Base-by-base conservation (phyloP, 108 stramenopile species). In the Discostella stelligeroides region DNA sequence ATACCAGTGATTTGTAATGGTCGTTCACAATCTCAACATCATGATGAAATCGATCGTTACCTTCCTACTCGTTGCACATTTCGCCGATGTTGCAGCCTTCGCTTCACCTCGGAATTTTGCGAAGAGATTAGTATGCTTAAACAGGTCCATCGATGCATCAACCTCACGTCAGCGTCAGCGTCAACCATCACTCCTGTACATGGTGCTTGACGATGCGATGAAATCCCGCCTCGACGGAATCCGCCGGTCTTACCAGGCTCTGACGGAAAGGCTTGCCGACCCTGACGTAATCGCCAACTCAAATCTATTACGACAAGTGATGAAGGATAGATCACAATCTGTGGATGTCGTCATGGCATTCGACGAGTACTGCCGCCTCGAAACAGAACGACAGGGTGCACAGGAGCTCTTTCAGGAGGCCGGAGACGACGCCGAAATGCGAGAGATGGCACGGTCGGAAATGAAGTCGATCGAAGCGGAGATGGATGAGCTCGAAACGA, bases 261-360 rank as follows among this genome's bases (percentile, higher is more conserved):
- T 95, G 66, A 93, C 95, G 10, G 92, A 91, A 55, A 81, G 95
- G 18, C 66, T 93, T 50, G 92, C 67, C 39, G 92, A 95, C 73
- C 90, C 95, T 17, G 95, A 95, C 76, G 95, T 95, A 1, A 72
- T 93, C 28, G 78, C 39, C 8, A 86, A 93, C 69, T 84, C 92
- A 28, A 85, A 82, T 47, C 65, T 92, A 53, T 73, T 95, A 17
- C 68, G 63, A 55, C 73, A 80, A 53, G 82, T 95, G 37, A 93
- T 92, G 92, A 76, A 83, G 48, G 93, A 96, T 61, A 81, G 96
- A 38, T 75, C 93, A 17, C 73, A 85, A 56, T 76, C 76, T 45
- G 91, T 92, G 75, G 89, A 93, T 64, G 85, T 91, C 40, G 92
- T 92, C 17, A 27, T 70, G 57, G 82, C 86, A 15, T 93, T 81